Base-by-base conservation (phyloP, 1,284 basidiomycete species). In the Ganoderma sinense region DNA sequence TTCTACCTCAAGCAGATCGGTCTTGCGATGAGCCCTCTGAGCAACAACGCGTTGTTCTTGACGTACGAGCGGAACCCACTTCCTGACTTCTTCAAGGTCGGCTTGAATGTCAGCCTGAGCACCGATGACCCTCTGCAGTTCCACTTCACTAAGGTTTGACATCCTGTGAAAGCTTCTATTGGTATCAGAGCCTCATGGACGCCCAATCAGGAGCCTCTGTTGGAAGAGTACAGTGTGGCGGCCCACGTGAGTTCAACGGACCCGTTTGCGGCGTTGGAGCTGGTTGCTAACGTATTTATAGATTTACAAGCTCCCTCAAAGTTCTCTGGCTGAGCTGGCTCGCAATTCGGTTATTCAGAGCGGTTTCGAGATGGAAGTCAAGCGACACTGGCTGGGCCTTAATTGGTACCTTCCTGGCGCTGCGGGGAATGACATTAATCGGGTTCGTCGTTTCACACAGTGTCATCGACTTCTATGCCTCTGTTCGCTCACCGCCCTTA, bases 331-430 rank as follows among this genome's bases (percentile, higher is more conserved):
- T 60, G 97, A 99, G 83, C 88, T 99, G 33, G 97, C 98, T 23
- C 90, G 97, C 60, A 99, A 99, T 83, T 97, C 95, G 2, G 97
- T 99, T 43, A 86, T 96, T 65, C 98, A 99, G 80, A 97, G 94
- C 74, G 98, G 98, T 1, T 99, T 99, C 82, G 98, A 99, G 83
- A 99, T 99, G 96, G 94, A 98, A 81, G 83, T 99, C 77, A 99
- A 99, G 84, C 91, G 96, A 18, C 98, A 98, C 81, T 99, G 98
- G 97, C 85, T 98, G 4, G 96, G 97, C 0, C 87, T 93, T 72
- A 84, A 93, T 71, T 99, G 96, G 94, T 97, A 96, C 80, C 84
- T 95, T 33, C 93, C 95, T 5, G 96, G 96, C 36, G 89, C 93
- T 2, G 89, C 89, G 11, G 96, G 96, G 3, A 98, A 98, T 78